These are phyloP conservation scores for Termitomyces sp. DNA, from an alignment of 768 basidiomycete species.

Conservation along the genomic window DNA sequence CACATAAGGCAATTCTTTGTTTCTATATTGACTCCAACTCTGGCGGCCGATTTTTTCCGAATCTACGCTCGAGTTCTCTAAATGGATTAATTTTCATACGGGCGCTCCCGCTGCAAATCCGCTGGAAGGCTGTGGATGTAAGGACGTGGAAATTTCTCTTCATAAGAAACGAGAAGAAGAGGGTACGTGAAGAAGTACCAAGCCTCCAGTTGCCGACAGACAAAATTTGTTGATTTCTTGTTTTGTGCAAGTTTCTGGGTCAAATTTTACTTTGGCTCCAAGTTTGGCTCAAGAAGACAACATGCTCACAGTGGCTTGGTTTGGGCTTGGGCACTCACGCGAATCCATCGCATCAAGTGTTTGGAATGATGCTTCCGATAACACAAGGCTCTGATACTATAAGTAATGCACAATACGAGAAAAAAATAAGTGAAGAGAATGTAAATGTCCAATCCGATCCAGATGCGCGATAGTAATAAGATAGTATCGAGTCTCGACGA, in stretches of 20 bases:
- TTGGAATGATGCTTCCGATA: conserved; percentile 8
- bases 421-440: conserved; percentile 13
- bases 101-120: neutral
- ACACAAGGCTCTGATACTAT: conserved; percentile 20
- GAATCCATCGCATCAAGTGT: neutral
- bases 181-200: neutral
- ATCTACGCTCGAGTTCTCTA: conserved; percentile 3
- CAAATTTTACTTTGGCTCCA: too few species aligned
- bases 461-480: conserved; percentile 25
- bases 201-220: neutral
- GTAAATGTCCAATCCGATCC: conserved; percentile 27
- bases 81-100: conserved; percentile 3
- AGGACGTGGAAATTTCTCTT: neutral
- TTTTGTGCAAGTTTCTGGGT: conserved; percentile 2
- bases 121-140: neutral
- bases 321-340: neutral
- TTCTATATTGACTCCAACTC: conserved; percentile 12
- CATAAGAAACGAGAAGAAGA: neutral
- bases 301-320: neutral
- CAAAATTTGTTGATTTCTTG: neutral
- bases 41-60: conserved; percentile 37
- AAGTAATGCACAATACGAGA: conserved; percentile 7
- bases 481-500: conserved; percentile 7
- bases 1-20: conserved; percentile 8
- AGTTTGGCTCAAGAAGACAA: neutral